These are phyloP conservation scores for Coemansia sp. DNA, from an alignment of 192 early-diverging fungal genomes.

Conservation along the genomic window DNA sequence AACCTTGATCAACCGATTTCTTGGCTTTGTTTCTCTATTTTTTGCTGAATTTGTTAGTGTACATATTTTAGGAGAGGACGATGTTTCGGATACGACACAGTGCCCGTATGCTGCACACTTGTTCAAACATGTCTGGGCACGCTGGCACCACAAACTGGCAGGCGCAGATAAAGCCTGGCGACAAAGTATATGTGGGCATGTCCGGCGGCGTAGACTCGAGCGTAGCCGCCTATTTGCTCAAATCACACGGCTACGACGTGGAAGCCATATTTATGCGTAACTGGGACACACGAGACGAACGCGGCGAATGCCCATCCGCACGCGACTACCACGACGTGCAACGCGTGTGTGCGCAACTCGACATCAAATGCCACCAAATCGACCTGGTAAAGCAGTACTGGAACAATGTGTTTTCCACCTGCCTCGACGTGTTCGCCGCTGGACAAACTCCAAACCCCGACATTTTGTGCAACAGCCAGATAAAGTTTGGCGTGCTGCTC, in stretches of 20 bases:
- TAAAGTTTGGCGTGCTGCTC: conserved; percentile 93
- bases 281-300: conserved; percentile 87
- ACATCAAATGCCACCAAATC: conserved; percentile 63
- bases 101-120: not conserved
- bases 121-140: not conserved
- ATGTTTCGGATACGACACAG: not conserved
- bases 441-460: conserved; percentile 93
- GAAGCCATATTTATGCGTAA: conserved; percentile 92
- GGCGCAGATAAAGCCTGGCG: conserved; percentile 5
- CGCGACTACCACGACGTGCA: conserved; percentile 80
- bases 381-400: conserved; percentile 91
- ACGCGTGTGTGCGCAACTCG: conserved; percentile 63
- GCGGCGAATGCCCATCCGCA: conserved; percentile 71
- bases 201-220: conserved; percentile 96
- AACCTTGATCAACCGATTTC: not conserved
- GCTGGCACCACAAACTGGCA: conserved; percentile 1
- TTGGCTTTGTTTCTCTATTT: not conserved
- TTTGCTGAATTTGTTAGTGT: not conserved
- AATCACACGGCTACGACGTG: conserved; percentile 61
- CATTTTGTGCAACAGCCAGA: conserved; percentile 81
- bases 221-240: conserved; percentile 76
- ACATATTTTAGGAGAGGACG: not conserved
- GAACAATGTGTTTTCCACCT: conserved; percentile 80
- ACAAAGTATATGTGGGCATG: conserved; percentile 76
- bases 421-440: conserved; percentile 67